phyloP scores from a whole-genome alignment of 345 rosid genomes.

The Odontarrhena argentea region DNA sequence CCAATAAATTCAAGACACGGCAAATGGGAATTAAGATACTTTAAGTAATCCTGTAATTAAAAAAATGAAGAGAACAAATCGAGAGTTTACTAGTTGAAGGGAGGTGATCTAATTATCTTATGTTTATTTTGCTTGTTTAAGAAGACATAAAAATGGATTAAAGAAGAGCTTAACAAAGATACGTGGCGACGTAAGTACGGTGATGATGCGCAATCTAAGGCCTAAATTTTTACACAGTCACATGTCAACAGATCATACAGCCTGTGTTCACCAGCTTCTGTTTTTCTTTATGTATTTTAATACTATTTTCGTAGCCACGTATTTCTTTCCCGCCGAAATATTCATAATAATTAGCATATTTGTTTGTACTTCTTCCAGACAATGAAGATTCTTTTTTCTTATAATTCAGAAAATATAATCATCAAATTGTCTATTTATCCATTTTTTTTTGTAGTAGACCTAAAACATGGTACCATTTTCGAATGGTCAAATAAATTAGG shows the following conservation, averaged over 20 bases:
- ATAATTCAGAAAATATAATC: too few species aligned
- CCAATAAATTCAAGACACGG: slow-evolving; percentile 34
- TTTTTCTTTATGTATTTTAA: neutral
- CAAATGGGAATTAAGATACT: neutral
- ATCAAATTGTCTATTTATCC: too few species aligned
- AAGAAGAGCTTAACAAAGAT: slow-evolving; percentile 22
- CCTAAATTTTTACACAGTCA: slow-evolving; percentile 17
- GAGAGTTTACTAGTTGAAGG: slow-evolving; percentile 24
- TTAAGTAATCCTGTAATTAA: slow-evolving; percentile 1
- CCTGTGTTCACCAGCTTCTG: slow-evolving; percentile 32
- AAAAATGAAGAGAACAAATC: slow-evolving; percentile 6
- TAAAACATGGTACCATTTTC: too few species aligned
- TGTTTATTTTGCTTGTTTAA: neutral
- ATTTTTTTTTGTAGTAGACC: too few species aligned
- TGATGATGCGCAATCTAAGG: slow-evolving; percentile 39
- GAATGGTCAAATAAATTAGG: too few species aligned
- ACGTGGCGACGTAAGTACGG: slow-evolving; percentile 40
- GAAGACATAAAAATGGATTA: slow-evolving; percentile 14
- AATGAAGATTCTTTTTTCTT: too few species aligned
- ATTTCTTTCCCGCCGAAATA: slow-evolving; percentile 23
- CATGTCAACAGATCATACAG: slow-evolving; percentile 35
- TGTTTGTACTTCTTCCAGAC: too few species aligned
- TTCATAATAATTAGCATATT: neutral
- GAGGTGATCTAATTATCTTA: slow-evolving; percentile 12
- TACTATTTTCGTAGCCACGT: slow-evolving; percentile 25